Evolutionary conservation across 495 filamentous ascomycete species (phyloP).

Genomic region (Penicillium dipodomyicola): DNA sequence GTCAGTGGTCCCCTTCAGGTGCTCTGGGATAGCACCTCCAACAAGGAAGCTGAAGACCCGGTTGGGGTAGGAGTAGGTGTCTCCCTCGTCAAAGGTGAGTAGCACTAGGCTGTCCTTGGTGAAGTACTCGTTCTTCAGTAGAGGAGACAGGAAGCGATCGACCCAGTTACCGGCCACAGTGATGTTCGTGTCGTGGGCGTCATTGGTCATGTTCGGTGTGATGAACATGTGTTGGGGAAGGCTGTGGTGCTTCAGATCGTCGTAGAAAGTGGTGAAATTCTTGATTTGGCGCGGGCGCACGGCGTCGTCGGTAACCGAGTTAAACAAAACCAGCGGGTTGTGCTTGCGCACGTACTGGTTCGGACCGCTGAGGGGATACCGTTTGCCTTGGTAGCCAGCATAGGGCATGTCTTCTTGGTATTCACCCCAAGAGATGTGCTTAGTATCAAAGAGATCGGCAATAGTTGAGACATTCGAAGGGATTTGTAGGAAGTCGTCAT

Average conservation of each 20-base stretch:
- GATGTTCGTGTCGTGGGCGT: conserved; percentile 68
- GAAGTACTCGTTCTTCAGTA: conserved; percentile 63
- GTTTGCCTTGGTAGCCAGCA: conserved; percentile 61
- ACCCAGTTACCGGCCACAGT: conserved; percentile 59
- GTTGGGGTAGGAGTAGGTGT: conserved; percentile 55
- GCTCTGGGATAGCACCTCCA: conserved; percentile 59
- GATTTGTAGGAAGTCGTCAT: conserved; percentile 58
- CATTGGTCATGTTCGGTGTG: conserved; percentile 75
- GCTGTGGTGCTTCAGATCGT: conserved; percentile 54
- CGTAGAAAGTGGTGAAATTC: conserved; percentile 62
- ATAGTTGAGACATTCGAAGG: conserved; percentile 64
- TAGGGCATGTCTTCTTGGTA: conserved; percentile 72
- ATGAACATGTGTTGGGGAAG: conserved; percentile 74
- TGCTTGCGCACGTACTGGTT: conserved; percentile 80
- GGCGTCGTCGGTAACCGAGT: conserved; percentile 53
- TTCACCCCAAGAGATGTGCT: conserved; percentile 63
- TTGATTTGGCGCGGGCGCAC: conserved; percentile 61
- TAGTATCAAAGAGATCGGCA: conserved; percentile 67
- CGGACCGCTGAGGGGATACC: conserved; percentile 44
- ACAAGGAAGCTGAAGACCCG: conserved; percentile 60
- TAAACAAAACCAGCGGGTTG: conserved; percentile 61
- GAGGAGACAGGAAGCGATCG: conserved; percentile 56
- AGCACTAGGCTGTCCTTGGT: conserved; percentile 66
- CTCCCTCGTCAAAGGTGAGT: conserved; percentile 67
- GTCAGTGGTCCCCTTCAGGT: conserved; percentile 60